These are phyloP conservation scores for Allomyces macrogynus DNA, from an alignment of 192 early-diverging fungal species.

Conservation along the genomic window DNA sequence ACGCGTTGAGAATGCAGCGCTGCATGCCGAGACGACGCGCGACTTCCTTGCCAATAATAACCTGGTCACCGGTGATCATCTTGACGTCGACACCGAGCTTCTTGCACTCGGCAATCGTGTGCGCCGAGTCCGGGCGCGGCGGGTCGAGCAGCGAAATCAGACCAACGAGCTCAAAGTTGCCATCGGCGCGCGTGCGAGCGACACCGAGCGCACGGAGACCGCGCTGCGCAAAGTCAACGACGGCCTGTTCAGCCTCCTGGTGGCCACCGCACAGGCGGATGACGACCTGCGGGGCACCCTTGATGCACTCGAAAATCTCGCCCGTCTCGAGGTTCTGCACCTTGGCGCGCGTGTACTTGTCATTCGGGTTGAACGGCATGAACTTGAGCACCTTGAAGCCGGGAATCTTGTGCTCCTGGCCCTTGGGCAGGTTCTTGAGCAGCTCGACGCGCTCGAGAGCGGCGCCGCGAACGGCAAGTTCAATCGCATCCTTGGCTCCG, in stretches of 20 bases:
- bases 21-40: constrained; percentile 79
- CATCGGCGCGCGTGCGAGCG: constrained; percentile 51
- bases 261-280: constrained; percentile 60
- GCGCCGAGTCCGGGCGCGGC: constrained; percentile 67
- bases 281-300: constrained; percentile 93
- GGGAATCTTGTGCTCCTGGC: constrained; percentile 51
- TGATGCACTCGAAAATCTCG: constrained; percentile 67
- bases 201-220: constrained; percentile 85
- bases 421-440: constrained; percentile 33
- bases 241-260: constrained; percentile 60
- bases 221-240: constrained; percentile 62
- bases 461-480: constrained; percentile 62
- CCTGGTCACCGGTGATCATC: constrained; percentile 94
- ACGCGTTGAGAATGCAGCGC: constrained; percentile 74
- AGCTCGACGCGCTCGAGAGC: constrained; percentile 50
- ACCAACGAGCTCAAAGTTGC: constrained; percentile 59
- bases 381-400: constrained; percentile 82
- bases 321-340: constrained; percentile 48
- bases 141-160: constrained; percentile 83
- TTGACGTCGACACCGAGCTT: constrained; percentile 79
- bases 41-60: constrained; percentile 84
- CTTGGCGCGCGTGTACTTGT: constrained; percentile 81
- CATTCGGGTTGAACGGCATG: constrained; percentile 79
- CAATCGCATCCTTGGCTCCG: constrained; percentile 76
- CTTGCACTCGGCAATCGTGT: constrained; percentile 67